These are phyloP conservation scores for Pluteus cervinus DNA, from an alignment of 768 basidiomycete species.

Conservation along the genomic window DNA sequence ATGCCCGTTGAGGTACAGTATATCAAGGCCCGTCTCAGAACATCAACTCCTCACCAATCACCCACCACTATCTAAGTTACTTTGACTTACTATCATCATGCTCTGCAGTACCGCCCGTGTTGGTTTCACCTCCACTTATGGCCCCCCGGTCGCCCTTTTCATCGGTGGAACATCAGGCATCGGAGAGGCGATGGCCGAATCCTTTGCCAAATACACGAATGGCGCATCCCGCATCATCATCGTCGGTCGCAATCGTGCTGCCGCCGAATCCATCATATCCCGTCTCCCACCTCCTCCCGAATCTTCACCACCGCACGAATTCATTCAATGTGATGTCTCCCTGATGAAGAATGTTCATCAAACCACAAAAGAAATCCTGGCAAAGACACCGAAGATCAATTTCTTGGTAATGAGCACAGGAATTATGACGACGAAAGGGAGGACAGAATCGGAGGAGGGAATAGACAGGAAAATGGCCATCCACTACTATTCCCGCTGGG, in stretches of 20 bases:
- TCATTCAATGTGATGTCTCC: slow-evolving; percentile 48
- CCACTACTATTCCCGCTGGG: slow-evolving; percentile 34
- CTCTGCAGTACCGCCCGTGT: too few species aligned
- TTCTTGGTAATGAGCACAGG: slow-evolving; percentile 45
- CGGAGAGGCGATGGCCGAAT: slow-evolving; percentile 39
- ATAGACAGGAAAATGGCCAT: slow-evolving; percentile 33
- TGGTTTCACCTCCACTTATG: too few species aligned
- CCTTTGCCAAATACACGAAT: slow-evolving; percentile 39
- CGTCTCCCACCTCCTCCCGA: slow-evolving; percentile 24
- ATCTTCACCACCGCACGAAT: slow-evolving; percentile 28
- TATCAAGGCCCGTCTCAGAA: too few species aligned
- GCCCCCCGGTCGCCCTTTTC: slow-evolving; percentile 30
- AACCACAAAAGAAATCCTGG: slow-evolving; percentile 20
- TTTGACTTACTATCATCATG: too few species aligned
- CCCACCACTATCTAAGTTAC: too few species aligned
- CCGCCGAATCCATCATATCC: slow-evolving; percentile 41
- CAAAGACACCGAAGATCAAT: slow-evolving; percentile 40
- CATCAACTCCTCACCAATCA: too few species aligned
- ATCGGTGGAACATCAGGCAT: slow-evolving; percentile 44
- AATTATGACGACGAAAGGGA: slow-evolving; percentile 26
- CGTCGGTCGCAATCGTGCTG: slow-evolving; percentile 42
- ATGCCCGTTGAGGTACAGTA: too few species aligned
- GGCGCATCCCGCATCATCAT: slow-evolving; percentile 51
- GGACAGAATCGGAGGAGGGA: slow-evolving; percentile 35
- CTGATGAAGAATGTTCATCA: slow-evolving; percentile 44